Percentiles rank a stretch among this genome's conserved stretches.
Conservation (phyloP, 2,329 filamentous ascomycete species). For the Paracamarosporium sp. region DNA sequence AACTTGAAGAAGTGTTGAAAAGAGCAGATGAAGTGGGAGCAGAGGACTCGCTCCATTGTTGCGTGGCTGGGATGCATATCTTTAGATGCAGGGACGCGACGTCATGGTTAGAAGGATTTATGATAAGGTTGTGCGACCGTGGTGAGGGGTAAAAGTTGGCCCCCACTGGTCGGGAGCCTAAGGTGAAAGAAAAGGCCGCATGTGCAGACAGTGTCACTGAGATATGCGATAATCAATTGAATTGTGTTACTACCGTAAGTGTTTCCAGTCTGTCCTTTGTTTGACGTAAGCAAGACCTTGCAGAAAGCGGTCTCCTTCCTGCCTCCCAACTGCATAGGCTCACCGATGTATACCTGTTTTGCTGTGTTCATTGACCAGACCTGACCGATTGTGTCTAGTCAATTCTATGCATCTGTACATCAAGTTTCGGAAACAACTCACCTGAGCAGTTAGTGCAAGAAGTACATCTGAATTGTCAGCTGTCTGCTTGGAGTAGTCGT, state of each 20-base stretch:
- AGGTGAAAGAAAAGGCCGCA: too few species aligned
- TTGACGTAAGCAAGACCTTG: too few species aligned
- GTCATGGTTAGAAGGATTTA: background rate
- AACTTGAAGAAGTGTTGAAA: background rate
- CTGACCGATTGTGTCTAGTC: background rate
- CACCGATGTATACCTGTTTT: background rate
- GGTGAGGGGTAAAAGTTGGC: background rate
- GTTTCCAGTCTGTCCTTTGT: too few species aligned
- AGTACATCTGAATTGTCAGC: too few species aligned
- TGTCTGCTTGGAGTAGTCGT: too few species aligned
- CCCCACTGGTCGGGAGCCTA: background rate
- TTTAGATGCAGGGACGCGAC: background rate
- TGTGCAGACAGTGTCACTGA: too few species aligned
- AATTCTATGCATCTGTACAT: too few species aligned
- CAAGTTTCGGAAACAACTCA: background rate
- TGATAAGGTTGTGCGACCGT: background rate
- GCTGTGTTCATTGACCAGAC: background rate
- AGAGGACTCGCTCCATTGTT: background rate
- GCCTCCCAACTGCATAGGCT: background rate
- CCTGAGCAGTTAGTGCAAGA: background rate
- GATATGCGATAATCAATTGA: too few species aligned
- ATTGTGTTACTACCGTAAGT: too few species aligned
- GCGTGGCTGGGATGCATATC: background rate
- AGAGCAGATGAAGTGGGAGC: background rate
- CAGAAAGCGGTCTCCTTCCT: too few species aligned